Evolutionary conservation across 768 basidiomycete genomes (phyloP), one percentile per base, ranked within the genome.

Genomic region (Trametes cinnabarina): DNA sequence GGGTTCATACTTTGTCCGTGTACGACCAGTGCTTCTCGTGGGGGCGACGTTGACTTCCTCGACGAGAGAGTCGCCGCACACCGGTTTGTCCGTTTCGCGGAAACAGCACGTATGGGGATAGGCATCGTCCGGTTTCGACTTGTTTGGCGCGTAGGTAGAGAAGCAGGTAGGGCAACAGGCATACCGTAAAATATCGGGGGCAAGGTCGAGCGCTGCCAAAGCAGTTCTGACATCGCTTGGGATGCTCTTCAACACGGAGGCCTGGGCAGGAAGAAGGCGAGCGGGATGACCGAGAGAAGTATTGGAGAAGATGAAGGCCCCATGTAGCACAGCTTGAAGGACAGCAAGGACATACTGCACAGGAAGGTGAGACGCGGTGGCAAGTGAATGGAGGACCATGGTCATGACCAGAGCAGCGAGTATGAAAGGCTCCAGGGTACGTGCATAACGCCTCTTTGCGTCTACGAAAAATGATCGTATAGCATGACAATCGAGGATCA

Each of bases 291-390:
- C 39, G 5, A 15, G 17, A 8, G 2, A 17, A 3, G 5, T 3
- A 20, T 51, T 51, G 12, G 34, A 51, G 49, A 51, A 51, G n/a
- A 51, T 17, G 25, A 51, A 51, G 2, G 39, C 39, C 10, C 49
- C 49, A 8, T 37, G 39, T 19, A 51, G 49, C 7, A 51, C 12
- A 3, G n/a, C 49, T 4, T 37, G 17, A 11, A 99, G 30, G 6
- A 32, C 30, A 6, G 49, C 32, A 1, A 51, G 39, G 12, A 51
- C 23, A 11, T 19, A 51, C 23, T 19, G 35, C 2, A n/a, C 22
- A 41, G 35, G 34, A 3, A 34, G 19, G 14, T 37, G 12, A 12
- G 22, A 20, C 17, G 20, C 37, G 11, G 49, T 7, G 14, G 35
- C 34, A 1, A 51, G 9, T 7, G 49, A 11, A 26, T 51, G 49